Base-by-base conservation (phyloP, 805 yeast species). In the Barnettozyma vustinii region DNA sequence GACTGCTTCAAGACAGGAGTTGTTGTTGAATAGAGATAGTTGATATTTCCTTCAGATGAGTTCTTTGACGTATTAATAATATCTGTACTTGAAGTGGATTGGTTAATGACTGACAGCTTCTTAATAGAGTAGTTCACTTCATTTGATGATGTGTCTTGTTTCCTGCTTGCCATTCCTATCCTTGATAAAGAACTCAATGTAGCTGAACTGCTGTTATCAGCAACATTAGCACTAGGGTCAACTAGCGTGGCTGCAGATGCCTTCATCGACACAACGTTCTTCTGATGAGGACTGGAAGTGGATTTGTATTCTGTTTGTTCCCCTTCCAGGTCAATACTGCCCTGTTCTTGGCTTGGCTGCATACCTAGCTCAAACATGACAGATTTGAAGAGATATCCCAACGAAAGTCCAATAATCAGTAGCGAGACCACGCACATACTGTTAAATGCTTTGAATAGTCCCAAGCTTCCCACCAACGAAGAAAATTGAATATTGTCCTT, bases 211-310 rank as follows among this genome's bases (percentile, higher is more conserved):
- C 3, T 30, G 33, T 30, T 30, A 30, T 30, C 16, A 13, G 32
- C 13, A 27, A 13, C 16, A 30, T 30, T 15, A 12, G 10, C 23
- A 25, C 6, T 23, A 23, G 46, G 40, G 18, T 56, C 63, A 26
- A 60, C 63, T n/a, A 60, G 44, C 1, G 64, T 60, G 9, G 56
- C 60, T 5, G 64, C 60, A 8, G 63, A 59, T 2, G 62, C 57
- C 47, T 60, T 60, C 43, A 59, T 21, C 4, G 63, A 56, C 23
- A 59, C 48, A 15, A 46, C 27, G 12, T 37, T 48, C 18, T 37
- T 16, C 15, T 19, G 42, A 12, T n/a, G 35, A 20, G 21, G 10
- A n/a, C 15, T 35, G 8, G 9, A 12, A 15, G 9, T 7, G 18
- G 16, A 20, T 19, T 21, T 21, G 25, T 19, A 37, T 10, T 15